phyloP scores from a whole-genome alignment of 2,329 filamentous ascomycete species.

The Xylariaceae sp. region DNA sequence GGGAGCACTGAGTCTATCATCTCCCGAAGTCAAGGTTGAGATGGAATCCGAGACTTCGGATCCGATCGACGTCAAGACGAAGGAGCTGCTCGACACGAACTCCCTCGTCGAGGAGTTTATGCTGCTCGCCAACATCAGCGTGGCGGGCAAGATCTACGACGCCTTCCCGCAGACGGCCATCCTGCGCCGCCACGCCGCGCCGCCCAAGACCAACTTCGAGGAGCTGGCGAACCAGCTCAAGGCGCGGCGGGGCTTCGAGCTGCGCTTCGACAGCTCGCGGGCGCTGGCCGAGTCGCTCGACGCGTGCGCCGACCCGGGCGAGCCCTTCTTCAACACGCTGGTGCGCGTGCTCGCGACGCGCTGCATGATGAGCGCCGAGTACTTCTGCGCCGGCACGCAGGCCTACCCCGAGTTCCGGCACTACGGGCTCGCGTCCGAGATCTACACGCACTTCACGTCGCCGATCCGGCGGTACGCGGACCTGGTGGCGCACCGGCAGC shows the following conservation, averaged over 20 bases:
- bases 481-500: slow-evolving; percentile 84
- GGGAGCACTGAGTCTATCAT: slow-evolving; percentile 88
- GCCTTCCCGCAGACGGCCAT: slow-evolving; percentile 94
- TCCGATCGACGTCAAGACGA: slow-evolving; percentile 92
- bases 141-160: slow-evolving; percentile 82
- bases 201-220: slow-evolving; percentile 94
- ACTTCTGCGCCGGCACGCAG: slow-evolving; percentile 92
- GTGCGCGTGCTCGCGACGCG: slow-evolving; percentile 95
- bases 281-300: slow-evolving; percentile 93
- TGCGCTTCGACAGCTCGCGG: slow-evolving; percentile 79
- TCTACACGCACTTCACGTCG: slow-evolving; percentile 98
- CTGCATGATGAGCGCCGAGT: slow-evolving; percentile 99
- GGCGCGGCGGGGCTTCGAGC: slow-evolving; percentile 72
- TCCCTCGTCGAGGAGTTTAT: slow-evolving; percentile 99
- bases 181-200: slow-evolving; percentile 82
- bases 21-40: slow-evolving; percentile 95
- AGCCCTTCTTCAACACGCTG: slow-evolving; percentile 98
- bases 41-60: slow-evolving; percentile 94
- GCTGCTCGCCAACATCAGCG: slow-evolving; percentile 94
- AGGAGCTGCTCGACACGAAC: slow-evolving; percentile 89
- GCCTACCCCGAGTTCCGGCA: slow-evolving; percentile 92
- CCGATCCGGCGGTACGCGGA: slow-evolving; percentile 98
- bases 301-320: slow-evolving; percentile 64
- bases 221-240: slow-evolving; percentile 86
- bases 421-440: slow-evolving; percentile 91